Conservation (phyloP, 768 basidiomycete genomes). For the Leccinum subtestaceum region DNA sequence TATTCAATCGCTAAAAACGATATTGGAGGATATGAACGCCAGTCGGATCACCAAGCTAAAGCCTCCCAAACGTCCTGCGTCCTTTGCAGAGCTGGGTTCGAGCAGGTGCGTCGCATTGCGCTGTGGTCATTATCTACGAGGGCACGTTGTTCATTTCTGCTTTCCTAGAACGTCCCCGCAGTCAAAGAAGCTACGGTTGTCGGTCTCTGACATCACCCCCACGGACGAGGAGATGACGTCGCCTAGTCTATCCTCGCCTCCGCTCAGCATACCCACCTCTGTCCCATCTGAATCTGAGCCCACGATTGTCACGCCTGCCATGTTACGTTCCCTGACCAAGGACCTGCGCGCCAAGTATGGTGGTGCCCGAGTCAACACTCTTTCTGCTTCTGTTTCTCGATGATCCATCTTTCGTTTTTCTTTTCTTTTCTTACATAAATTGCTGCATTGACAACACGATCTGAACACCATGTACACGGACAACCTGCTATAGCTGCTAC, state of each 20-base stretch:
- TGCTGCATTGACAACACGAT: not conserved
- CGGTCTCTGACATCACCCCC: conserved; percentile 32
- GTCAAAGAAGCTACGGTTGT: conserved; percentile 45
- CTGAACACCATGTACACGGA: conserved; percentile 9
- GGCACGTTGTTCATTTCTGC: not conserved
- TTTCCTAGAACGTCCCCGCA: conserved; percentile 25
- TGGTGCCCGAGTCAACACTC: not conserved
- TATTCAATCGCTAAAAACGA: conserved; percentile 32
- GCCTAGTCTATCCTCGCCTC: conserved; percentile 35
- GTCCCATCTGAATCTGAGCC: conserved; percentile 32
- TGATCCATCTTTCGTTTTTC: not conserved
- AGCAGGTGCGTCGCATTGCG: conserved; percentile 35
- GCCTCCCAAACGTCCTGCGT: conserved; percentile 45
- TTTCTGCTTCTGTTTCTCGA: conserved; percentile 9
- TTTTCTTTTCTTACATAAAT: not conserved
- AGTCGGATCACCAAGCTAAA: conserved; percentile 40
- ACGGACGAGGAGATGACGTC: conserved; percentile 33
- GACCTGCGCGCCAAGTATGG: conserved; percentile 34
- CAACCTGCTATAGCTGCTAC: not conserved
- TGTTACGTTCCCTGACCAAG: conserved; percentile 47
- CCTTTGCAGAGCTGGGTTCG: conserved; percentile 39
- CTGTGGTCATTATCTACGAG: not conserved
- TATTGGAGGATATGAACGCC: conserved; percentile 38
- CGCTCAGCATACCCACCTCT: conserved; percentile 47
- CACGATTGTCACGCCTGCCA: conserved; percentile 55